Evolutionary conservation across 345 rosid species (phyloP), one percentile per base, ranked within the genome.

Genomic region (Carallia pectinifolia): DNA sequence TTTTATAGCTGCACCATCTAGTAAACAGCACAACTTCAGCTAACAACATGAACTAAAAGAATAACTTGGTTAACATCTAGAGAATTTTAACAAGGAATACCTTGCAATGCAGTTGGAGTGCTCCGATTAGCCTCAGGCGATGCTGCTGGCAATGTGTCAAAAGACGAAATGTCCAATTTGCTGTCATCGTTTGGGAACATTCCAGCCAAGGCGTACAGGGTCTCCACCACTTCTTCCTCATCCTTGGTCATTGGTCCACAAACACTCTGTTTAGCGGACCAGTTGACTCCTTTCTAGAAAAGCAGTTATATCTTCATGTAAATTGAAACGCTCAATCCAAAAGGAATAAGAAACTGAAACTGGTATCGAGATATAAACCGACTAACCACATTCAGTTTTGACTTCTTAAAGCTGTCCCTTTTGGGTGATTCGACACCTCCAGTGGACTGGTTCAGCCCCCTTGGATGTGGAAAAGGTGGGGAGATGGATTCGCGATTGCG

Each of bases 221-320:
- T 86, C 80, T 91, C 96, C n/a, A 78, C 98, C 63, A 88, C 98
- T 85, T 93, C 98, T 79, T 88, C 89, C 87, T 93, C 98, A 68
- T 93, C 98, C 79, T 93, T 91, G 16, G 97, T 82, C 77, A 90
- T 90, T 44, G 89, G 73, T 60, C 94, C 56, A 74, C 61, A 48
- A 30, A 33, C 36, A 66, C 33, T 19, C 12, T 61, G 63, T 58
- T 66, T 27, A 9, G 52, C 16, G 71, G 67, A 70, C 67, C 75
- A 76, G 52, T 65, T 61, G 58, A 27, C 17, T 59, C 37, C 69
- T 56, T 64, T 77, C 80, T 77, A 29, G 16, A 29, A 61, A 72
- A 58, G 50, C 54, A 68, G 44, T 53, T 53, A 23, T 61, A 36
- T 3, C 68, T 50, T 44, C 16, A 54, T 48, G 62, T 58, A 52